phyloP scores from a whole-genome alignment of 2,329 filamentous ascomycete genomes.

The Didymella pomorum region DNA sequence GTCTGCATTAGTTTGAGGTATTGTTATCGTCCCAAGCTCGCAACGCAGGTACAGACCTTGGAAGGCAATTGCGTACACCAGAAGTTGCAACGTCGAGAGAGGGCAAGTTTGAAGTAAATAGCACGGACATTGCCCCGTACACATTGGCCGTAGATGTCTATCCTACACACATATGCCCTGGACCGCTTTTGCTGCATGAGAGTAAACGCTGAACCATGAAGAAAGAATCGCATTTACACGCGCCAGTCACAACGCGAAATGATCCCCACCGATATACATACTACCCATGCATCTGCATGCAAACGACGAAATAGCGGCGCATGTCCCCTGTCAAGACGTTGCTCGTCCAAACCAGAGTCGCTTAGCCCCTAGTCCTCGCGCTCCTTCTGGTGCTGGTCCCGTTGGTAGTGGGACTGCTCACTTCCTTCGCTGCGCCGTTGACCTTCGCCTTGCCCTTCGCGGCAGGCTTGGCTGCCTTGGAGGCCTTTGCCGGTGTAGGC shows the following conservation, averaged over 20 bases:
- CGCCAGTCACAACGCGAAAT: too few species aligned
- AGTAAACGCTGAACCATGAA: not conserved
- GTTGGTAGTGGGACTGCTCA: not conserved
- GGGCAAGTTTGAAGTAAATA: too few species aligned
- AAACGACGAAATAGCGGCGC: not conserved
- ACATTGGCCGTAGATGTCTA: too few species aligned
- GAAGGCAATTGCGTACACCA: too few species aligned
- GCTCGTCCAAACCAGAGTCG: too few species aligned
- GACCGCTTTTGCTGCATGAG: too few species aligned
- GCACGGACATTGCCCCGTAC: too few species aligned
- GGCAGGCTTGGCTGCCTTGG: constrained; percentile 22
- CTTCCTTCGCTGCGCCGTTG: constrained; percentile 4
- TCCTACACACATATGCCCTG: too few species aligned
- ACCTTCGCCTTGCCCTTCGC: constrained; percentile 30
- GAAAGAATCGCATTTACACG: not conserved
- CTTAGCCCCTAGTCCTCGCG: constrained; percentile 12
- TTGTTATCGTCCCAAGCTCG: too few species aligned
- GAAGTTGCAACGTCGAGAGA: too few species aligned
- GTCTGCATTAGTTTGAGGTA: too few species aligned
- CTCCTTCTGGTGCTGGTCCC: constrained; percentile 8
- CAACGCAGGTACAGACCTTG: too few species aligned
- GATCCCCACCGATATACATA: not conserved
- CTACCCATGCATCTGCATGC: not conserved
- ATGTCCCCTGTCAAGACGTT: not conserved
- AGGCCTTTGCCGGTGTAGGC: not conserved